Evolutionary conservation across 768 basidiomycete species (phyloP), one percentile per base, ranked within the genome.

Genomic region (Podaxis rugospora): DNA sequence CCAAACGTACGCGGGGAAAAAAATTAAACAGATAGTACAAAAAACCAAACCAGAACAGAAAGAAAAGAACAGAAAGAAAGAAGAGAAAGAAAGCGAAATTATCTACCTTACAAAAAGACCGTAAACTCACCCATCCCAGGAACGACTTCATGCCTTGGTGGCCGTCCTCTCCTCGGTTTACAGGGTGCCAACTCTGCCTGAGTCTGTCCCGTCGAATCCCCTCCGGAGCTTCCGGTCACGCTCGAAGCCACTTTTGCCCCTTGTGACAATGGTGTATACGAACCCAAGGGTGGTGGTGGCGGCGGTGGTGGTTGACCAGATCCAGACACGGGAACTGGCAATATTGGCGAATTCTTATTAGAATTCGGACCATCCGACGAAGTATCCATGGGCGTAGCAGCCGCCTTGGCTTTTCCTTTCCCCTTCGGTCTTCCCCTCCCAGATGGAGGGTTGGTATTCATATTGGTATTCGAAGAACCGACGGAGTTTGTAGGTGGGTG

Each of bases 91-190:
- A 23, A 44, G 6, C 23, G 36, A 35, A 50, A 35, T 23, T 28
- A 25, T 14, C 21, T 36, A 49, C 51, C 51, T 36, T 59, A 59
- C 27, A 59, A 35, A 28, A 59, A 59, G 28, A 59, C 57, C 23
- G 49, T 51, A 59, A 59, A 59, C 49, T 59, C 57, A 59, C 57
- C 57, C 57, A 51, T 59, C 39, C 57, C 57, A 40, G 57, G 57
- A 5, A 59, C 57, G 4, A 59, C 50, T n/a, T 59, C 57, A 42
- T 59, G 49, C 23, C 57, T 59, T 35, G 57, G 57, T 23, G 57
- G 57, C 4, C 57, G 50, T 23, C 57, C 57, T 28, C 57, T 51
- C 11, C 57, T 36, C 37, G 57, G 57, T 52, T 59, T 59, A 42
- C 57, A 59, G 13, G 57, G 57, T 16, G 57, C 50, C 11, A 59